Evolutionary conservation across 805 yeast species (phyloP).

Genomic region (Monosporozyma aerobia): DNA sequence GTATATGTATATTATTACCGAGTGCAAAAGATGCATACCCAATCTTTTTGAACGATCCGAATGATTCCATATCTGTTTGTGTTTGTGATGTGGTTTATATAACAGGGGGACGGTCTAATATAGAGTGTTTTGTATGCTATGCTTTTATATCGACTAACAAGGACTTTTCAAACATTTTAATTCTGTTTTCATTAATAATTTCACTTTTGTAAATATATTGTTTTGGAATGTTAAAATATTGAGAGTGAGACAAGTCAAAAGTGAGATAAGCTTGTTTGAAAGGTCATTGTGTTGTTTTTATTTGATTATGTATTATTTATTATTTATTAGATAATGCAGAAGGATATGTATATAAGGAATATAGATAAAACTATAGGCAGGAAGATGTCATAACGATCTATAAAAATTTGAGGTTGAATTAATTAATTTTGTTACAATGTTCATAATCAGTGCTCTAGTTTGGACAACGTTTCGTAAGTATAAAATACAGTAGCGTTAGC

Average conservation of each 20-base stretch:
- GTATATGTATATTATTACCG: too few relatives aligned
- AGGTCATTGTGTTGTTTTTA: background rate
- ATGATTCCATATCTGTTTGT: slow-evolving; percentile 4
- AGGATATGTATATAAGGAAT: background rate
- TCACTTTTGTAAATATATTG: too few relatives aligned
- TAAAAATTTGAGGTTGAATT: too few relatives aligned
- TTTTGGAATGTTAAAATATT: background rate
- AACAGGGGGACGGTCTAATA: too few relatives aligned
- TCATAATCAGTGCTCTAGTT: slow-evolving; percentile 6
- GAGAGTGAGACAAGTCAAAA: too few relatives aligned
- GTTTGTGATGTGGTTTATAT: background rate
- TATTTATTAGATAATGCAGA: background rate
- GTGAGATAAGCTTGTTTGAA: too few relatives aligned
- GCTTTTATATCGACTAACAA: background rate
- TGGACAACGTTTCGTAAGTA: slow-evolving; percentile 50
- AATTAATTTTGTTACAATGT: too few relatives aligned
- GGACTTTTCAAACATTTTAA: background rate
- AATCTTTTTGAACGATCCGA: slow-evolving; percentile 13
- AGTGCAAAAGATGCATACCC: slow-evolving; percentile 25
- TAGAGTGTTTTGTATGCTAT: background rate
- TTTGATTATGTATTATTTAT: background rate
- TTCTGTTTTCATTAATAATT: background rate
- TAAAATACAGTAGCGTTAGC: slow-evolving; percentile 84
- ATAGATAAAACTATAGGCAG: background rate
- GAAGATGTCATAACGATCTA: too few relatives aligned